phyloP scores from a whole-genome alignment of 2,329 filamentous ascomycete genomes.

The Chrysosphaeria jannelii region DNA sequence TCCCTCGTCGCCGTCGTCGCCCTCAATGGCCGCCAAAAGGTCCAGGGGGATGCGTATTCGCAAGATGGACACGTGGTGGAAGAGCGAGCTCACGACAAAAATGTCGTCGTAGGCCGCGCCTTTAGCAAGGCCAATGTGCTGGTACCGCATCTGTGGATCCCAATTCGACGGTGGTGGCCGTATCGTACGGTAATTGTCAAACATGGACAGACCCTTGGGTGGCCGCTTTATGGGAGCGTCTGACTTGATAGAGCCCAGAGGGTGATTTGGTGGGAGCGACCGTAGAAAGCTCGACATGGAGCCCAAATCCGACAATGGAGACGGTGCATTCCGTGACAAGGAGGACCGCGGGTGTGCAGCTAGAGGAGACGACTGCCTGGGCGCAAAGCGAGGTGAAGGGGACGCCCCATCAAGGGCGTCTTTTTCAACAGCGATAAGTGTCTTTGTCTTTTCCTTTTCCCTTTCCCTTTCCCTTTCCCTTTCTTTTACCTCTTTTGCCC shows the following conservation, averaged over 20 bases:
- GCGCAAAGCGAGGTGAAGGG: background rate
- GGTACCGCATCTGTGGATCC: constrained; percentile 28
- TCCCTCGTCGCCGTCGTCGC: constrained; percentile 9
- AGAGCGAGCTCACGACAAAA: constrained; percentile 27
- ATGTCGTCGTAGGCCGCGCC: constrained; percentile 25
- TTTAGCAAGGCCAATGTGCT: constrained; percentile 19
- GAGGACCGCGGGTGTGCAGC: too few species aligned
- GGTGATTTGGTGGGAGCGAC: too few species aligned
- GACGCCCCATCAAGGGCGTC: constrained; percentile 2
- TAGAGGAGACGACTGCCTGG: too few species aligned
- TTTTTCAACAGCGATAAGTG: too few species aligned
- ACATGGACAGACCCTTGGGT: constrained; percentile 24
- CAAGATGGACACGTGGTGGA: constrained; percentile 28
- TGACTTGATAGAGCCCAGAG: too few species aligned
- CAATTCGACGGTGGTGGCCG: constrained; percentile 24
- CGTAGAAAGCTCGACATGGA: too few species aligned
- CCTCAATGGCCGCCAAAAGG: constrained; percentile 21
- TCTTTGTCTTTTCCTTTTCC: too few species aligned
- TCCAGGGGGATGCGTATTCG: constrained; percentile 24
- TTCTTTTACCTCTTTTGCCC: too few species aligned
- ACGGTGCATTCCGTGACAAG: background rate
- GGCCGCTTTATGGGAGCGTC: constrained; percentile 21
- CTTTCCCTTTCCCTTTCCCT: too few species aligned
- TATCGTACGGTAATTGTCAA: constrained; percentile 33
- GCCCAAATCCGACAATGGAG: background rate